Conservation (phyloP, 257 asterid species). For the Eucommia ulmoides region DNA sequence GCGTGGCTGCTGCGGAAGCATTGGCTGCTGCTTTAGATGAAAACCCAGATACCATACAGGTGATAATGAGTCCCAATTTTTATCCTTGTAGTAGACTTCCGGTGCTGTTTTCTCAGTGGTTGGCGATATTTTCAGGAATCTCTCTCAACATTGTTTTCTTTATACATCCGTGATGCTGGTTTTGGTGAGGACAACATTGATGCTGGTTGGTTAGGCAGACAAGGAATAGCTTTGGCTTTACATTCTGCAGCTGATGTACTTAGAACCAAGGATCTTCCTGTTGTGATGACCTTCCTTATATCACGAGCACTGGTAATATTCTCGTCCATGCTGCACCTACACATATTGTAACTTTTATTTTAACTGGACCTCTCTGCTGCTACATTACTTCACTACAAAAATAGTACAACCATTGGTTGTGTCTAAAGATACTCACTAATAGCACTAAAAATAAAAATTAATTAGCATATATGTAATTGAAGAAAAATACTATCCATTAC, state of each 20-base stretch:
- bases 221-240: conserved; percentile 87
- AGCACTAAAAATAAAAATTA: no score
- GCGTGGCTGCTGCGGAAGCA: conserved; percentile 96
- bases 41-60: conserved; percentile 91
- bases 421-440: no score
- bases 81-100: conserved; percentile 4
- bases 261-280: conserved; percentile 93
- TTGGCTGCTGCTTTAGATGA: conserved; percentile 98
- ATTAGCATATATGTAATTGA: no score
- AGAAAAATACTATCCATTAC: no score
- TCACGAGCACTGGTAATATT: conserved; percentile 87
- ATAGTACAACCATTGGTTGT: no score
- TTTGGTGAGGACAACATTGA: conserved; percentile 40
- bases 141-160: conserved; percentile 70
- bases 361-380: no score
- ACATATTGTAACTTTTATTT: no score
- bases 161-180: conserved; percentile 77
- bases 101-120: conserved; percentile 10
- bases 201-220: conserved; percentile 90
- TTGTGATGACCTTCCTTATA: conserved; percentile 91
- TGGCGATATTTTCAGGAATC: conserved; percentile 54
- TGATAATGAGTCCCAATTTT: conserved; percentile 13
- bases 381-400: no score
- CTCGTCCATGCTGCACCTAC: no score
- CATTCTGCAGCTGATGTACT: conserved; percentile 83